These are phyloP conservation scores for Trypanosoma caninum DNA, from an alignment of 208 protist genomes.

Conservation along the genomic window DNA sequence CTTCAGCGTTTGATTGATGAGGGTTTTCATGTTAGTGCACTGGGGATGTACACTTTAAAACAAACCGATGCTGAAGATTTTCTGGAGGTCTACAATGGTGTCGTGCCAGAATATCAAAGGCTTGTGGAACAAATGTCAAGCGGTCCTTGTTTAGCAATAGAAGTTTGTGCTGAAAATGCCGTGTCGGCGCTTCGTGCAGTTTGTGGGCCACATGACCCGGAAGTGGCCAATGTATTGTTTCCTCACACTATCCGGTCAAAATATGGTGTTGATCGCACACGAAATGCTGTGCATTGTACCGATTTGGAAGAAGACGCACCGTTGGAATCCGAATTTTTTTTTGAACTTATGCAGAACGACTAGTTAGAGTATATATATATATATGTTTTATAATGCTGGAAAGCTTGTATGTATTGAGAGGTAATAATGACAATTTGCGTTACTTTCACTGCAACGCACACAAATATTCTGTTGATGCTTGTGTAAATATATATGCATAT, in stretches of 20 bases:
- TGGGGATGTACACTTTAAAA: conserved; percentile 88
- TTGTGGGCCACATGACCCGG: conserved; percentile 90
- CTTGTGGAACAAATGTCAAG: conserved; percentile 92
- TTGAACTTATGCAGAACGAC: conserved; percentile 80
- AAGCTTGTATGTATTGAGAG: not conserved
- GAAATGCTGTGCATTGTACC: conserved; percentile 95
- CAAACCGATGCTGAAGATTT: conserved; percentile 94
- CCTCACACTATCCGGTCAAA: conserved; percentile 92
- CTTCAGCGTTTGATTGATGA: conserved; percentile 88
- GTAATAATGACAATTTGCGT: not conserved
- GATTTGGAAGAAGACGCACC: conserved; percentile 95
- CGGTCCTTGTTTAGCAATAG: conserved; percentile 83
- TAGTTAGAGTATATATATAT: conserved; percentile 11
- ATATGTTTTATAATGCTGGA: not conserved
- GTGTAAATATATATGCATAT: too few species aligned
- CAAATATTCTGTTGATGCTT: too few species aligned
- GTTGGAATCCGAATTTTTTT: conserved; percentile 94
- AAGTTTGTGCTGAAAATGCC: conserved; percentile 87
- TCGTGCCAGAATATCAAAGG: conserved; percentile 92
- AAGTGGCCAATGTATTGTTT: conserved; percentile 88
- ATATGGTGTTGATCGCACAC: conserved; percentile 84
- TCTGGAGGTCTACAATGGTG: conserved; percentile 96
- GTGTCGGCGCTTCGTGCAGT: conserved; percentile 78
- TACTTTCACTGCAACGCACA: too few species aligned
- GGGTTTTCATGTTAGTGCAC: conserved; percentile 91